Percentiles rank a stretch among this genome's conserved stretches.
phyloP scores from a whole-genome alignment of 106 monocot species.

The Allium sativum region DNA sequence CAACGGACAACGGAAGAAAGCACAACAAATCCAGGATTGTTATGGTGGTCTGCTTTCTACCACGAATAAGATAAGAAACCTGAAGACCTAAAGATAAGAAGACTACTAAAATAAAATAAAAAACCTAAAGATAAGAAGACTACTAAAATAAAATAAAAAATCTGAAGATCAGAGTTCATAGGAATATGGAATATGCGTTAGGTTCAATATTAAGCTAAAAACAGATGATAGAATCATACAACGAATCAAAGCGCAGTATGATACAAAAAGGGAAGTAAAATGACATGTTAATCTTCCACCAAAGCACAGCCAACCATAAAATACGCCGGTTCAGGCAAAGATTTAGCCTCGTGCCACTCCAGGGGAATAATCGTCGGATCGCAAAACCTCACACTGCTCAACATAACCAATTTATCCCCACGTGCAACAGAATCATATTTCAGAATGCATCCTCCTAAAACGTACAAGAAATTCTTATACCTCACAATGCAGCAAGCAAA shows the following conservation, averaged over 20 bases:
- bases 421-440: slow-evolving; percentile 7
- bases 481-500: slow-evolving; percentile 19
- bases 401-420: slow-evolving; percentile 11
- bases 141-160: no score
- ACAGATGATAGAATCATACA: no score
- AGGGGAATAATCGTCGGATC: slow-evolving; percentile 9
- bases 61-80: no score
- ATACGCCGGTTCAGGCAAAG: slow-evolving; percentile 11
- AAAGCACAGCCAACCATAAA: slow-evolving; percentile 18
- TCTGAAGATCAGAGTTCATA: no score
- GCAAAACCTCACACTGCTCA: slow-evolving; percentile 13
- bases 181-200: no score
- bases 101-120: no score
- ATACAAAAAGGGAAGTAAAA: not conserved
- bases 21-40: no score
- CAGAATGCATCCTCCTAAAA: slow-evolving; percentile 21
- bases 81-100: no score
- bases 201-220: no score
- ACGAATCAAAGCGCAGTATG: not conserved
- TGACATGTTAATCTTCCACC: slow-evolving; percentile 16
- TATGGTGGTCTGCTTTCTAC: no score
- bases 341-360: slow-evolving; percentile 32
- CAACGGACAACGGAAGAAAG: no score
- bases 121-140: no score
- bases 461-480: slow-evolving; percentile 13